A percentile compares a stretch with the other conserved stretches of the same genome.
These are phyloP conservation scores for Vaccinium vitisidaea DNA, from an alignment of 148 eudicot genomes.

Conservation along the genomic window DNA sequence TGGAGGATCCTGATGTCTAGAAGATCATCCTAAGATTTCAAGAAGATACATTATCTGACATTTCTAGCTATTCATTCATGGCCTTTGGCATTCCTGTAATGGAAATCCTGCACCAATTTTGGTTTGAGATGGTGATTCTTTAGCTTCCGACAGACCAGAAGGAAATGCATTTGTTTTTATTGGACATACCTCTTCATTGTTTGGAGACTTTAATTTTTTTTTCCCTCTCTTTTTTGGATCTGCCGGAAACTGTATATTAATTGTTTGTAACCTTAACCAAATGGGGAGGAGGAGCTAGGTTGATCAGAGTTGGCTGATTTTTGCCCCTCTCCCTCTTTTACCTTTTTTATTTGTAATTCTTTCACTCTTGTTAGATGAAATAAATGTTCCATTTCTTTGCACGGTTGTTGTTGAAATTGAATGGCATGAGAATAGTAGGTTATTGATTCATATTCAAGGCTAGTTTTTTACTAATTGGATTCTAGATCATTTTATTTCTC, in stretches of 20 bases:
- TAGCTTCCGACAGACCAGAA: background rate
- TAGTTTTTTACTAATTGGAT: background rate
- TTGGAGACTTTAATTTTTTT: no score
- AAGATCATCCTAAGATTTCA: background rate
- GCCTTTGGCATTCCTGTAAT: background rate
- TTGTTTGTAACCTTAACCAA: background rate
- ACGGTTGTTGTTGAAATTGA: background rate
- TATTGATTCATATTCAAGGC: background rate
- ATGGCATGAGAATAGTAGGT: background rate
- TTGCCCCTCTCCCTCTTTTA: background rate
- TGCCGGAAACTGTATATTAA: no score
- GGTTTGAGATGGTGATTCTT: background rate
- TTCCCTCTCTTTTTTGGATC: no score
- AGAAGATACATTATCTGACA: background rate
- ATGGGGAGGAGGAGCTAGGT: constrained; percentile 4
- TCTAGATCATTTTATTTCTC: constrained; percentile 1
- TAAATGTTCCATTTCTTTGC: constrained; percentile 3
- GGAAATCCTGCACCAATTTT: background rate
- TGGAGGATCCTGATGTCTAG: background rate
- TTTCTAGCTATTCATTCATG: background rate
- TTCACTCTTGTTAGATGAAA: background rate
- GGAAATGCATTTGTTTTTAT: background rate
- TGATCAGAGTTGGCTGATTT: background rate
- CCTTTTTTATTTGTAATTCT: background rate
- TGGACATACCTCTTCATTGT: background rate